These are phyloP conservation scores for Colletotrichum sp. DNA, from an alignment of 2,329 filamentous ascomycete genomes.

Conservation along the genomic window DNA sequence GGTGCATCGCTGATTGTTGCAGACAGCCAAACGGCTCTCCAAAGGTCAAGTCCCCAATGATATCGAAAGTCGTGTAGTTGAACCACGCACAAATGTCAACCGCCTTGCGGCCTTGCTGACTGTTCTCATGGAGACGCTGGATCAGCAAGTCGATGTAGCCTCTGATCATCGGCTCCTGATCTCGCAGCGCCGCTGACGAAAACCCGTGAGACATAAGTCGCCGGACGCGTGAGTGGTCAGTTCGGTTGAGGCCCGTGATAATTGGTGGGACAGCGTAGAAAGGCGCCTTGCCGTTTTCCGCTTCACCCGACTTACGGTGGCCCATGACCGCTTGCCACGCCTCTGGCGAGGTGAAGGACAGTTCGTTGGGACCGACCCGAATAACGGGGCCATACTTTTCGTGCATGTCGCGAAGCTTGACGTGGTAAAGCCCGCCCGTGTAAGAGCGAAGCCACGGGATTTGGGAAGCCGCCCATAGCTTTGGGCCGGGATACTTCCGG, in stretches of 20 bases:
- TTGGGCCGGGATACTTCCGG: conserved; percentile 31
- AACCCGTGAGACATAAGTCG: conserved; percentile 33
- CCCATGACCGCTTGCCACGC: conserved; percentile 46
- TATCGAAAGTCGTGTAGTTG: conserved; percentile 31
- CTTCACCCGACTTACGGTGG: conserved; percentile 2
- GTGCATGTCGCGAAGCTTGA: conserved; percentile 36
- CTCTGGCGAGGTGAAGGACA: conserved; percentile 43
- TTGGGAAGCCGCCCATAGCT: conserved; percentile 4
- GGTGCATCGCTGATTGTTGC: conserved; percentile 23
- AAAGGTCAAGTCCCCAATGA: conserved; percentile 31
- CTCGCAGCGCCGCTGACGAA: conserved; percentile 29
- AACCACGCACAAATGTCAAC: conserved; percentile 22
- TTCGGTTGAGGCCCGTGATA: neutral
- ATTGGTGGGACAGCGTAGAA: neutral
- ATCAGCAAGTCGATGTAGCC: conserved; percentile 14
- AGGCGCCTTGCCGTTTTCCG: neutral
- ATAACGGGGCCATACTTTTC: conserved; percentile 47
- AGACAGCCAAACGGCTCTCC: conserved; percentile 31
- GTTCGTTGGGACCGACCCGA: conserved; percentile 48
- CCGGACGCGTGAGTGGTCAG: conserved; percentile 8
- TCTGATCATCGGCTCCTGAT: conserved; percentile 31
- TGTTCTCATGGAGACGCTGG: neutral
- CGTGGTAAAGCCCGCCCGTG: neutral
- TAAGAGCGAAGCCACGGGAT: neutral
- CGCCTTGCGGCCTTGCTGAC: neutral